Conservation (phyloP, 73 alveolate genomes). For the Uronychia setigera region DNA sequence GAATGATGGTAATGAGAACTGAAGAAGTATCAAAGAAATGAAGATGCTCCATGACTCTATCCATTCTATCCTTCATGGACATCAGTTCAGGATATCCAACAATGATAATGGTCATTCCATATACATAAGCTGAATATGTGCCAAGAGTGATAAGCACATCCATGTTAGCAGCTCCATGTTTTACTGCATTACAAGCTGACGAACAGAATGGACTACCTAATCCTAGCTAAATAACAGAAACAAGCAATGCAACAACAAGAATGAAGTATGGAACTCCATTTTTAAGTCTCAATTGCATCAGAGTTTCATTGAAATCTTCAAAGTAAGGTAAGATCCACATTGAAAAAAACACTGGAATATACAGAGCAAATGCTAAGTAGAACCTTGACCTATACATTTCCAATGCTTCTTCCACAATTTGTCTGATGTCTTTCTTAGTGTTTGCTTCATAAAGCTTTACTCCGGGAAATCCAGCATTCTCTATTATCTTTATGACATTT, state of each 20-base stretch:
- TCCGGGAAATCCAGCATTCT: background rate
- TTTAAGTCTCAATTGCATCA: background rate
- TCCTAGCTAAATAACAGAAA: slow-evolving; percentile 5
- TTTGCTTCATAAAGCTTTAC: background rate
- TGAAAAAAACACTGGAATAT: slow-evolving; percentile 18
- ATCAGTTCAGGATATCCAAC: slow-evolving; percentile 17
- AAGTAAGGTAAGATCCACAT: slow-evolving; percentile 31
- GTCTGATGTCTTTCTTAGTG: slow-evolving; percentile 17
- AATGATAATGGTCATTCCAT: slow-evolving; percentile 28
- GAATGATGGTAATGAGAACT: slow-evolving; percentile 68
- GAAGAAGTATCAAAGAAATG: slow-evolving; percentile 88
- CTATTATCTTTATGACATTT: background rate
- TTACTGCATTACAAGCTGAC: slow-evolving; percentile 31
- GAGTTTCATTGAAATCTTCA: background rate
- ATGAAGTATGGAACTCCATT: slow-evolving; percentile 31
- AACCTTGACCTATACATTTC: slow-evolving; percentile 13
- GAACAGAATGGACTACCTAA: slow-evolving; percentile 16
- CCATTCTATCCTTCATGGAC: background rate
- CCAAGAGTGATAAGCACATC: slow-evolving; percentile 72
- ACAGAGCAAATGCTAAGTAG: background rate
- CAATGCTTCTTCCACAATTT: slow-evolving; percentile 15
- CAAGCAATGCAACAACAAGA: slow-evolving; percentile 10
- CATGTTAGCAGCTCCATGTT: slow-evolving; percentile 58
- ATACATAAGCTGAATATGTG: slow-evolving; percentile 59
- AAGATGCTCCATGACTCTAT: slow-evolving; percentile 45